Base-by-base conservation (phyloP, 169 alveolate species). In the Plasmodium fragile region DNA sequence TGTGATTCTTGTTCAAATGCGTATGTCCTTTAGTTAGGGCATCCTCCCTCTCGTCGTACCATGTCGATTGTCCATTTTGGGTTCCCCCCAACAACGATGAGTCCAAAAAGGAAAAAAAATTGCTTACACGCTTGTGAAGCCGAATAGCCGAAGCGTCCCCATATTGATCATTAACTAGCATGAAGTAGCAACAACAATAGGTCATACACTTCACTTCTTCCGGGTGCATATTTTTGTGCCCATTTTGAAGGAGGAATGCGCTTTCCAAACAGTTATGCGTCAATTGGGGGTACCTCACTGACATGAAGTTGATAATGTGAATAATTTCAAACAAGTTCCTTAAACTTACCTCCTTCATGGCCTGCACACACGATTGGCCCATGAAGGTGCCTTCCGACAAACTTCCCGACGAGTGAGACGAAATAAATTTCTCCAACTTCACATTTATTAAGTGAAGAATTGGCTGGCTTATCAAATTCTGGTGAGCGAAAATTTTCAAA, bases 401-500 rank as follows among this genome's bases (percentile, higher is more conserved):
- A 10, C 16, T 55, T 18, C 10, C 13, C 43, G 36, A 41, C 8
- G 53, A 13, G 25, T 81, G 79, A 10, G 32, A n/a, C 1, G 78
- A 53, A 85, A 73, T 45, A 30, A 73, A 85, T 32, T 52, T 73
- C 39, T 22, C 69, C 28, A 85, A 28, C 32, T 85, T 85, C 8
- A 72, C 65, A 11, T 75, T 85, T 73, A 85, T 53, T 16, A 85
- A 85, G 70, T 73, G 79, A 28, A 73, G 79, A 53, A 85, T 85
- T 49, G 93, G 93, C 1, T 34, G 55, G 16, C 81, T 45, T 28
- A 85, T 73, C 39, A 85, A 73, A 41, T 69, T 73, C 65, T 85
- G 93, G 32, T 85, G 73, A 41, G 80, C 69, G 22, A 49, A 85
- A 52, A 85, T 73, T 75, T 85, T 85, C 69, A 85, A 53, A 73